Base-by-base conservation (phyloP, 768 basidiomycete genomes). In the Tricholoma matsutake region DNA sequence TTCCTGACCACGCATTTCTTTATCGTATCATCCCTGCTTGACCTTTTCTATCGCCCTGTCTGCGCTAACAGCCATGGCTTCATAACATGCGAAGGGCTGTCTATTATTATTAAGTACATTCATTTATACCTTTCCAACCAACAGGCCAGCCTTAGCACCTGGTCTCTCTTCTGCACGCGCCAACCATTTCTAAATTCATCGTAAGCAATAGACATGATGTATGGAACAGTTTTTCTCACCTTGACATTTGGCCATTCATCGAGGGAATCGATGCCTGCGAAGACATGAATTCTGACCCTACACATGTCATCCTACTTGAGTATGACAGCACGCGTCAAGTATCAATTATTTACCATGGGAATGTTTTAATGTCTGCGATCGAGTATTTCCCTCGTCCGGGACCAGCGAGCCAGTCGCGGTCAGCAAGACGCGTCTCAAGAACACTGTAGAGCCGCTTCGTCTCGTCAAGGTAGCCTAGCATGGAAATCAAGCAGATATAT, bases 331-430 rank as follows among this genome's bases (percentile, higher is more conserved):
- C 43, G 43, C 25, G 25, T 25, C 16, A n/a, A 29, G 22, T 28
- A 18, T 22, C 0, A 31, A 31, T 8, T 60, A 49, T 70, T 63
- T 63, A 86, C 89, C 89, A 92, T 5, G 88, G 79, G 47, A 82
- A 71, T 3, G 79, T 78, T 62, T 92, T 93, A 61, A 90, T 75
- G 68, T 92, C 91, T 2, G 90, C 93, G 53, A 94, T 73, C 39
- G 80, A 85, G 69, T 83, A 84, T 65, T 83, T 87, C 20, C 89
- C 91, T 61, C 78, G 77, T 1, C 84, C 88, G 3, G 86, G 75
- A 18, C 94, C 94, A n/a, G 83, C 92, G 13, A 96, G 84, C 70
- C 81, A 96, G 41, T 94, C 91, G 9, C 90, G 83, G 49, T 79
- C 83, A 41, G 79, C 71, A 13, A 96, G 81, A 13, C 90, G 85